These are phyloP conservation scores for Sporothrix schenckii DNA, from an alignment of 2,329 filamentous ascomycete genomes.

Conservation along the genomic window DNA sequence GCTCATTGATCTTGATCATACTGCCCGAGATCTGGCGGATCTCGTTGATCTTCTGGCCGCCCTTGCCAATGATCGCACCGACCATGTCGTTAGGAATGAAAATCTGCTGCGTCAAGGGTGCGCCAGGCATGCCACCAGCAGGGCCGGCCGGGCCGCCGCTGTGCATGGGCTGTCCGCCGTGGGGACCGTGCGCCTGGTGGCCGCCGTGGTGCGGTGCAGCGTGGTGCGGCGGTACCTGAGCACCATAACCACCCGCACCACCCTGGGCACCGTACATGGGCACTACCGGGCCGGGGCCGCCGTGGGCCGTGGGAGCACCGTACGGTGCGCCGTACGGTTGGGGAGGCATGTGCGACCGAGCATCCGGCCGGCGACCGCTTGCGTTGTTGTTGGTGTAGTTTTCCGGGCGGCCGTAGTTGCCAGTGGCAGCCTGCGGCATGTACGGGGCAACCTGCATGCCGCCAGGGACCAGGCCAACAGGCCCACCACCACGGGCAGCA, in stretches of 20 bases:
- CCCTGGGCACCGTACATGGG: conserved; percentile 74
- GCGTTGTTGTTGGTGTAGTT: conserved; percentile 62
- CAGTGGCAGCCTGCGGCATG: conserved; percentile 86
- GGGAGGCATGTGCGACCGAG: conserved; percentile 72
- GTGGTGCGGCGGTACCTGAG: conserved; percentile 72
- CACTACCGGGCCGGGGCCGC: conserved; percentile 63
- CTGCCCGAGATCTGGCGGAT: conserved; percentile 95
- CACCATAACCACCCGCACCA: conserved; percentile 72
- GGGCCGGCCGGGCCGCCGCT: conserved; percentile 50
- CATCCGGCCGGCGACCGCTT: conserved; percentile 66
- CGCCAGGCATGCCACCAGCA: conserved; percentile 68
- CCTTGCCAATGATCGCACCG: conserved; percentile 97
- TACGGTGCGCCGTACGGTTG: conserved; percentile 78
- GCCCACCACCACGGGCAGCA: conserved; percentile 89
- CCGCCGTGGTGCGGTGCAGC: conserved; percentile 59
- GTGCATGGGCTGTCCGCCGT: conserved; percentile 73
- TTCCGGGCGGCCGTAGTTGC: conserved; percentile 89
- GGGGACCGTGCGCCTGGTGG: conserved; percentile 65
- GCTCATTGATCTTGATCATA: conserved; percentile 99
- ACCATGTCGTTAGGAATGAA: conserved; percentile 99
- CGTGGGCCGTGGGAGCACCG: conserved; percentile 65
- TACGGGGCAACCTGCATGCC: conserved; percentile 99
- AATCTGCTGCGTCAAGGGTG: conserved; percentile 94
- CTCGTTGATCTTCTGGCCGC: conserved; percentile 98
- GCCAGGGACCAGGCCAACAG: conserved; percentile 89